These are phyloP conservation scores for Bisporella sp. DNA, from an alignment of 2,329 filamentous ascomycete genomes.

Conservation along the genomic window DNA sequence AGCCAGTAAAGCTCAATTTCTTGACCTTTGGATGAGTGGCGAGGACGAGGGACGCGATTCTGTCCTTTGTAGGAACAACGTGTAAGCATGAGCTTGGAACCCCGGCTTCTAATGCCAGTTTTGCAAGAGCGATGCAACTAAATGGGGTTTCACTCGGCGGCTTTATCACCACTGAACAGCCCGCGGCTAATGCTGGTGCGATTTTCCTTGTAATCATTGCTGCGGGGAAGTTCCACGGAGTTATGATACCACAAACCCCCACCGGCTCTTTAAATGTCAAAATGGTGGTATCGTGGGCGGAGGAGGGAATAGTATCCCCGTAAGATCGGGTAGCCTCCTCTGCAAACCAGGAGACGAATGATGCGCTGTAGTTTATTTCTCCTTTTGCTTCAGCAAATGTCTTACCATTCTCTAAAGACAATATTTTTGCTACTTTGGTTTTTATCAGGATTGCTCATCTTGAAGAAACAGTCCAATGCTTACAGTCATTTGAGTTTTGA, in stretches of 20 bases:
- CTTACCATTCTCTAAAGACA: conserved; percentile 85
- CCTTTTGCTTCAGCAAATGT: conserved; percentile 64
- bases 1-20: conserved; percentile 29
- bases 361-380: conserved; percentile 63
- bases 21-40: conserved; percentile 4
- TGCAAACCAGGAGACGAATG: conserved; percentile 71
- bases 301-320: conserved; percentile 65
- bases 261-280: conserved; percentile 74
- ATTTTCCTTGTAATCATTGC: conserved; percentile 36
- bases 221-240: conserved; percentile 72
- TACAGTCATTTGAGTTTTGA: conserved; percentile 5
- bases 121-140: conserved; percentile 6
- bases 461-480: conserved; percentile 18
- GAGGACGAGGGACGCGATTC: conserved; percentile 1
- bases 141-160: conserved; percentile 41
- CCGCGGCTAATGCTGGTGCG: conserved; percentile 50
- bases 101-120: conserved; percentile 58
- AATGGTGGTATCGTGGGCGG: conserved; percentile 61
- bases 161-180: conserved; percentile 53
- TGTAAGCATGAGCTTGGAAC: conserved; percentile 69
- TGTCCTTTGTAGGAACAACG: conserved; percentile 6
- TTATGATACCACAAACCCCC: conserved; percentile 73
- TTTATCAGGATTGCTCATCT: neutral
- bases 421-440: conserved; percentile 57
- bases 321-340: conserved; percentile 67